These are phyloP conservation scores for Monosporascus sp. DNA, from an alignment of 2,329 filamentous ascomycete species.

Conservation along the genomic window DNA sequence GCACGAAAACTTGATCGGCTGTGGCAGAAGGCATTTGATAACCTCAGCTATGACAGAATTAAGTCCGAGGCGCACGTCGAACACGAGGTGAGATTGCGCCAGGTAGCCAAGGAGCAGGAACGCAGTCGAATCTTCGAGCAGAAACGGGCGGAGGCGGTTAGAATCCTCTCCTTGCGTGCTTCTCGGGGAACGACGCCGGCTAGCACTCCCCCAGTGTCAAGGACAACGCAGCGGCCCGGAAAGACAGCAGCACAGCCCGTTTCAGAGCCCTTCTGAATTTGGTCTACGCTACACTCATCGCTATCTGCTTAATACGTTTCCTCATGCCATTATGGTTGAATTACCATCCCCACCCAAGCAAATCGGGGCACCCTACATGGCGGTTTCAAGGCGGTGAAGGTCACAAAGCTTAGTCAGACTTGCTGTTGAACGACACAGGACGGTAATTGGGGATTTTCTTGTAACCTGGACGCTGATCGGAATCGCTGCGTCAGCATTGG, in stretches of 20 bases:
- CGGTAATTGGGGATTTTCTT: no score
- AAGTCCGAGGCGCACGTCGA: conserved; percentile 42
- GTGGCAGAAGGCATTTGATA: conserved; percentile 40
- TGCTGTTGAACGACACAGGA: no score
- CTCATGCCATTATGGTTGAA: no score
- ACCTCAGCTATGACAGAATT: conserved; percentile 36
- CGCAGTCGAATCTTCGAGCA: conserved; percentile 46
- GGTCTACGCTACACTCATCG: not conserved
- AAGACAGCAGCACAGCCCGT: not conserved
- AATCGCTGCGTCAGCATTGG: no score
- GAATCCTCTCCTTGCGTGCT: conserved; percentile 27
- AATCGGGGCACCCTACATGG: no score
- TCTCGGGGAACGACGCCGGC: conserved; percentile 12
- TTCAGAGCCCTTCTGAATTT: not conserved
- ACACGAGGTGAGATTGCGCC: conserved; percentile 33
- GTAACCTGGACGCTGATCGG: no score
- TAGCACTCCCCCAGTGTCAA: conserved; percentile 6
- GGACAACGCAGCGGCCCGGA: not conserved
- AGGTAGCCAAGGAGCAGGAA: conserved; percentile 42
- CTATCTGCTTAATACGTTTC: no score
- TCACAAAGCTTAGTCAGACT: no score
- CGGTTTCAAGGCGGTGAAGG: no score
- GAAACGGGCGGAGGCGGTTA: conserved; percentile 41
- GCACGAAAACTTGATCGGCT: conserved; percentile 45
- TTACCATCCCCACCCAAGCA: no score